Percentiles rank a stretch among this genome's conserved stretches.
Conservation (phyloP, 148 eudicot genomes). For the Tetragonia tetragonoides region DNA sequence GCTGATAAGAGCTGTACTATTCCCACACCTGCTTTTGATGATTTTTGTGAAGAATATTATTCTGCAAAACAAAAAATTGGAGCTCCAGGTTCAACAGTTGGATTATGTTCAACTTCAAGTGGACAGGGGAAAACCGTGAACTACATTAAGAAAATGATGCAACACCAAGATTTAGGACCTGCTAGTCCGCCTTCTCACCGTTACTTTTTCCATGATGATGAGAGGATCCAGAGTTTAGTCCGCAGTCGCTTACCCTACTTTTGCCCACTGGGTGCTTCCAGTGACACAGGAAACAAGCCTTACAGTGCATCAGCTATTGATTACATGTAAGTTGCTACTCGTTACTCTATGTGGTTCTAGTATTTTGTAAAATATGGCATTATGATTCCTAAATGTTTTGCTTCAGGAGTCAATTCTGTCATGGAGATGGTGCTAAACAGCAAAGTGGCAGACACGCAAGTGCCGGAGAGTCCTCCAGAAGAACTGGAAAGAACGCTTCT, state of each 20-base stretch:
- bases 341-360: conserved; percentile 6
- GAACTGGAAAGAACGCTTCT: conserved; percentile 43
- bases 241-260: conserved; percentile 71
- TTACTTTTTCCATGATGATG: conserved; percentile 74
- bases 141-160: conserved; percentile 20
- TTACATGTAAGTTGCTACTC: conserved; percentile 58
- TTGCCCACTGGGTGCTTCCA: conserved; percentile 49
- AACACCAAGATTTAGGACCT: conserved; percentile 27
- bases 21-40: conserved; percentile 85
- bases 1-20: conserved; percentile 38
- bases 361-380: background rate
- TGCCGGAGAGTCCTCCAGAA: conserved; percentile 35
- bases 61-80: conserved; percentile 38
- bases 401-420: conserved; percentile 75
- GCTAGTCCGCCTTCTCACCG: conserved; percentile 60
- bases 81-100: conserved; percentile 17
- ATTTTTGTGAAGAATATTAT: conserved; percentile 63
- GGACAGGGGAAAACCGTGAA: conserved; percentile 16
- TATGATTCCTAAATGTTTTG: conserved; percentile 12
- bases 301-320: conserved; percentile 55
- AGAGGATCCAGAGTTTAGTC: conserved; percentile 63
- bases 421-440: conserved; percentile 46
- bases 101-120: conserved; percentile 27
- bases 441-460: conserved; percentile 31
- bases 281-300: conserved; percentile 35